Evolutionary conservation across 1,139 yeast species (phyloP).

Genomic region (Zygoascus sp.): DNA sequence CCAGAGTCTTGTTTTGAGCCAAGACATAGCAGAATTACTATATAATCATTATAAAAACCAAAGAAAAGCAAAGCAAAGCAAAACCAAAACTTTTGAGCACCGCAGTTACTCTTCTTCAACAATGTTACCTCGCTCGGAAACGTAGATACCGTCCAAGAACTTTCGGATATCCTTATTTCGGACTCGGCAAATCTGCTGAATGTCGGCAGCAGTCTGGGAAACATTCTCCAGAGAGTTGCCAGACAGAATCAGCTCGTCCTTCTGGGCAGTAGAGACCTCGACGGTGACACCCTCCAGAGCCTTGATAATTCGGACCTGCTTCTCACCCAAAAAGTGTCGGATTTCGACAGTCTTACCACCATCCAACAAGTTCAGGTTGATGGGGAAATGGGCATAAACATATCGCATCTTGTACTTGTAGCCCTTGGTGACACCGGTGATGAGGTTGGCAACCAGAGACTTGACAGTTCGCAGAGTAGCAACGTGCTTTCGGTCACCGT

Average conservation of each 20-base stretch:
- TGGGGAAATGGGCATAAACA: slow-evolving; percentile 99
- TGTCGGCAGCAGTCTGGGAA: slow-evolving; percentile 97
- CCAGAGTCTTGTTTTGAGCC: slow-evolving; percentile 24
- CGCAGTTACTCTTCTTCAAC: slow-evolving; percentile 51
- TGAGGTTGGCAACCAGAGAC: slow-evolving; percentile 87
- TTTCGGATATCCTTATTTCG: slow-evolving; percentile 99
- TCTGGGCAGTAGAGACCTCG: slow-evolving; percentile 75
- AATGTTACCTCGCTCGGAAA: slow-evolving; percentile 91
- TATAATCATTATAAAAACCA: slow-evolving; percentile 8
- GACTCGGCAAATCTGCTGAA: slow-evolving; percentile 97
- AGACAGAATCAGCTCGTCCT: slow-evolving; percentile 87
- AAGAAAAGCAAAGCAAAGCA: background rate
- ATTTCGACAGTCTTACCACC: slow-evolving; percentile 81
- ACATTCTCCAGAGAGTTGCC: slow-evolving; percentile 99
- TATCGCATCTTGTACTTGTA: slow-evolving; percentile 99
- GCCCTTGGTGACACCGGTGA: slow-evolving; percentile 99
- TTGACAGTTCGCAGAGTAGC: slow-evolving; percentile 99
- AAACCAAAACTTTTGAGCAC: slow-evolving; percentile 7
- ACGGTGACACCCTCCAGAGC: slow-evolving; percentile 90
- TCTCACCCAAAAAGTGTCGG: slow-evolving; percentile 99
- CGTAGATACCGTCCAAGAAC: slow-evolving; percentile 99
- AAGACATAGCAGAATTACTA: slow-evolving; percentile 23
- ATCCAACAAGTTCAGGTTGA: slow-evolving; percentile 89
- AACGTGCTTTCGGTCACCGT: slow-evolving; percentile 99
- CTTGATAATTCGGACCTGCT: slow-evolving; percentile 84